Base-by-base conservation (phyloP, 2,329 filamentous ascomycete species). In the Monilinia fructicola region DNA sequence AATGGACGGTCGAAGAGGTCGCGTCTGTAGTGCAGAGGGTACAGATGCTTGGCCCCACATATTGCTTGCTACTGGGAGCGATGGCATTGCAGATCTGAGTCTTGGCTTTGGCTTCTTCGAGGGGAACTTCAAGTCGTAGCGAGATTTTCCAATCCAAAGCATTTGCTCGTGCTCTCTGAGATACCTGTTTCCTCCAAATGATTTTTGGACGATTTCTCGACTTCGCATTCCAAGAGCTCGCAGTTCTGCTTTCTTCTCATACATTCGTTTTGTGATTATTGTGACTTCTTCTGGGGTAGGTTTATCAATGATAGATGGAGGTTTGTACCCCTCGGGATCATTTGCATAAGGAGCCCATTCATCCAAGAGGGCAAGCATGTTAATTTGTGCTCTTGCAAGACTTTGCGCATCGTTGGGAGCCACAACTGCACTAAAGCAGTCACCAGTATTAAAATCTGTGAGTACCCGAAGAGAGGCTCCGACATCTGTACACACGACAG, bases 121-220 rank as follows among this genome's bases (percentile, higher is more conserved):
- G 16, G 67, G 38, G 44, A 31, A 58, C 42, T 65, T 60, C 18
- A 61, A 4, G 26, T 65, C 64, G 35, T 65, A 35, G 18, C 62
- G 68, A 55, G 58, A 48, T 26, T 75, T 75, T 38, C 73, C 73
- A 42, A 80, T 80, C 83, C 83, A 85, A 67, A 84, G 81, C 82
- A 83, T 85, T 71, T 88, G 85, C 73, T 87, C 85, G 73, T 87
- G 85, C 73, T 87, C 85, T 48, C 86, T 81, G 31, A 87, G 80
- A 72, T 87, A 87, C 0, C 85, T 80, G 54, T 86, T 83, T 3
- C 85, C 84, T 60, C 82, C 82, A 74, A 87, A 87, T 16, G 81
- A 84, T 70, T 85, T 84, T 65, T 85, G 82, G 4, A 87, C 85
- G 54, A 86, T 86, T 53, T 79, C 78, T 28, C 85, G 81, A 1